Percentiles rank a stretch among this genome's conserved stretches.
Conservation (phyloP, 768 basidiomycete species). For the Trametes gibbosa region DNA sequence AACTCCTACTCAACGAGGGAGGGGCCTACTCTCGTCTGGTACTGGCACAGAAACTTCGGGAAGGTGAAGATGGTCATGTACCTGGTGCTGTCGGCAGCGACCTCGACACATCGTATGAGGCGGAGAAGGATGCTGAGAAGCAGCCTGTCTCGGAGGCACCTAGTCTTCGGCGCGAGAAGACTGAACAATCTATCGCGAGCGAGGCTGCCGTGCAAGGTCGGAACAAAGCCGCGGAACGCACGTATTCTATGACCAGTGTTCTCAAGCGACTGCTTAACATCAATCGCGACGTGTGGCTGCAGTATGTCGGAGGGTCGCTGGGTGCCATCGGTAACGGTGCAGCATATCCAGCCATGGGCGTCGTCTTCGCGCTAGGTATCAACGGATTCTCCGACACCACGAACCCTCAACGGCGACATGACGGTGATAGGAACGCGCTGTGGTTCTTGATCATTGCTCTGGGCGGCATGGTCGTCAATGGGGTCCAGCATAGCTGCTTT, state of each 20-base stretch:
- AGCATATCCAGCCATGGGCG: conserved; percentile 69
- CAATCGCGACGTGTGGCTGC: conserved; percentile 53
- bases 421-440: conserved; percentile 69
- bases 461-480: conserved; percentile 56
- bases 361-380: conserved; percentile 66
- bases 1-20: conserved; percentile 53
- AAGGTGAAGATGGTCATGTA: conserved; percentile 35
- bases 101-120: conserved; percentile 5
- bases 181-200: conserved; percentile 61
- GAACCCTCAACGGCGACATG: conserved; percentile 40
- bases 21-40: conserved; percentile 76
- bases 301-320: conserved; percentile 57
- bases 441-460: conserved; percentile 83
- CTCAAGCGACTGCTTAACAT: conserved; percentile 68
- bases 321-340: conserved; percentile 57
- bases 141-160: conserved; percentile 47
- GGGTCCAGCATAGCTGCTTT: conserved; percentile 70
- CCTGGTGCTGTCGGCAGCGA: conserved; percentile 21
- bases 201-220: conserved; percentile 56
- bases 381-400: conserved; percentile 48
- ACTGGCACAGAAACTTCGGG: conserved; percentile 75
- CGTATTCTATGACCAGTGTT: conserved; percentile 52
- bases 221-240: conserved; percentile 24
- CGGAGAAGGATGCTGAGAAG: conserved; percentile 52
- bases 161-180: conserved; percentile 52